Base-by-base conservation (phyloP, 768 basidiomycete species). In the Mycena latifolia region DNA sequence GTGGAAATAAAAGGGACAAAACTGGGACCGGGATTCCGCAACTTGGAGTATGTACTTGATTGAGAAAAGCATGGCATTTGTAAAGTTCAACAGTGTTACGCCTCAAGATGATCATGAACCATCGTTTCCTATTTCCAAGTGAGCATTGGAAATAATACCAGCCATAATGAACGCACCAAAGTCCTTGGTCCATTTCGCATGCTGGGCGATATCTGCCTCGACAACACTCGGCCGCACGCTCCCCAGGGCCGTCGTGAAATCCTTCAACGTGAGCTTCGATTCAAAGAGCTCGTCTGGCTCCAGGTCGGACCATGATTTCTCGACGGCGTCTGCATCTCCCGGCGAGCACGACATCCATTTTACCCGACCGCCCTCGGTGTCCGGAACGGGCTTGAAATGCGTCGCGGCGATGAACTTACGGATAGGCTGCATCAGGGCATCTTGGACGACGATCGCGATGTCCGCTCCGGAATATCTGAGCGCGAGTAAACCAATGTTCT, bases 371-470 rank as follows among this genome's bases (percentile, higher is more conserved):
- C 55, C 33, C 17, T 58, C 63, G 63, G 55, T 48, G 65, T 0
- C 69, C 69, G 10, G 45, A 20, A 85, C 76, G 50, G 75, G 79
- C 74, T 92, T 91, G 79, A 94, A 94, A 76, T 94, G 93, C 6
- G 92, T 94, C 6, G 93, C 91, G 20, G 88, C 84, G n/a, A 94
- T 81, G 35, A 94, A 89, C 73, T 94, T 93, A 57, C 92, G 86
- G 11, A 94, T 90, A 3, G 92, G 92, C 74, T 93, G 92, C 92
- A 93, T 94, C 69, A 94, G 81, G 2, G 92, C 92, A 65, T 93
- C 92, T 46, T 91, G 86, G 18, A 93, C 92, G 37, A 93, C 81
- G 70, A 93, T 87, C 3, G 92, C 86, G 52, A 94, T 89, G 76
- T 94, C 92, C 14, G 89, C 90, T 9, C 92, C 93, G 41, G 92